Evolutionary conservation across 108 stramenopile species (phyloP), one percentile per base, ranked within the genome.

Genomic region (Fragilariopsis cylindrus): DNA sequence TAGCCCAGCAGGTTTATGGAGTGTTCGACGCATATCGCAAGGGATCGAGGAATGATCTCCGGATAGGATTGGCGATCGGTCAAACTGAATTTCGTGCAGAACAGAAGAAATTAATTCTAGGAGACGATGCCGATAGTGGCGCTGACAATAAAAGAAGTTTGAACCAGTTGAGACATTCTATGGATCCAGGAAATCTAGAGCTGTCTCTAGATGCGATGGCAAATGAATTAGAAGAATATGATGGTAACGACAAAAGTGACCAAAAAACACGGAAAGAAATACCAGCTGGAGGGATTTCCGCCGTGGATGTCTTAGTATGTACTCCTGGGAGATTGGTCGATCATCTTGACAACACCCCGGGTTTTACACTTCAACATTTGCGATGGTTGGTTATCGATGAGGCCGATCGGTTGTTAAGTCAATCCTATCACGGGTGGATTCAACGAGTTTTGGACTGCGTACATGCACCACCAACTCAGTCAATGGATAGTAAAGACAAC

Each of bases 271-370:
- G 19, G 42, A 52, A 68, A 69, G 41, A 8, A 62, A 74, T 73
- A 43, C 69, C 72, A 15, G 41, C 72, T 4, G 69, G 57, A 42
- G 60, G 81, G 8, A 52, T 77, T 42, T 82, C 81, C 63, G 92
- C 82, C 6, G 90, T 97, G 16, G 98, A 99, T 77, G 87, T 98
- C 48, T 81, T 98, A 48, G 93, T 99, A n/a, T 88, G 92, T 6
- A 99, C 98, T 48, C 98, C 98, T 15, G 98, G 98, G 7, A 81
- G 97, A 39, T 78, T 97, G 66, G 77, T 97, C 43, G 97, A 98
- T 77, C 97, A 96, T 81, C 75, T 97, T 53, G 94, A 96, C 73
- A 76, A 84, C 54, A 98, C 96, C 40, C 96, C 94, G 3, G 98
- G 98, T 11, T 97, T 98, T 76, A 92, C 96, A 46, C 77, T 97